Evolutionary conservation across 805 yeast species (phyloP), one percentile per base, ranked within the genome.

Genomic region (Candida sakaeoensis): DNA sequence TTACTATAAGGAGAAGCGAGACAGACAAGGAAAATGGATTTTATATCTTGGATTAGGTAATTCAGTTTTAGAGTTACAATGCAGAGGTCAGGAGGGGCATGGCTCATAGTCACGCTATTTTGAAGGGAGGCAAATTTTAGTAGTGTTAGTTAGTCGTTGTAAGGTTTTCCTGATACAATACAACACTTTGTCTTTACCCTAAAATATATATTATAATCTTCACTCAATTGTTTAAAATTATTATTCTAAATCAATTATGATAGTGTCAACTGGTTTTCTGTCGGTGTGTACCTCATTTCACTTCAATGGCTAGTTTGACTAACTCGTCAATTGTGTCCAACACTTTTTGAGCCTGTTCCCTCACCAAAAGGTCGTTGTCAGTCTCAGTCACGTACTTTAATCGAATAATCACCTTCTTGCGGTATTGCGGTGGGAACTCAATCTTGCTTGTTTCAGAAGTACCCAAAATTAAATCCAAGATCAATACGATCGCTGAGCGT

Each of bases 401-500:
- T 2, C 65, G 39, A 1, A 58, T 57, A 24, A 68, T 54, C 5
- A 79, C 58, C 42, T 66, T 71, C 2, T 51, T 50, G 23, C 74
- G 72, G 52, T 77, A 75, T 0, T 65, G 61, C 8, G 56, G 54
- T 0, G 89, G 80, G 23, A 82, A 67, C 8, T 73, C 63, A 2
- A 70, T 63, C 8, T 74, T 57, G 3, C 76, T 77, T 2, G 76
- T 59, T 34, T 63, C 59, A 5, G 74, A 63, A 2, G 71, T 65
- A 3, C 72, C 74, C n/a, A 62, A 28, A 2, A 83, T 55, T 37
- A 85, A 57, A 53, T 83, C 91, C 47, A 74, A 70, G 2, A 87
- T 61, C 17, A 89, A 58, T 9, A 82, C 84, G 2, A 88, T 70
- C 0, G 95, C 87, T 1, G 95, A 68, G 27, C 96, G 68, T 46